Percentiles rank a stretch among this genome's conserved stretches.
Evolutionary conservation across 208 protist species (phyloP).

Genomic region (Novymonas esmeraldas): DNA sequence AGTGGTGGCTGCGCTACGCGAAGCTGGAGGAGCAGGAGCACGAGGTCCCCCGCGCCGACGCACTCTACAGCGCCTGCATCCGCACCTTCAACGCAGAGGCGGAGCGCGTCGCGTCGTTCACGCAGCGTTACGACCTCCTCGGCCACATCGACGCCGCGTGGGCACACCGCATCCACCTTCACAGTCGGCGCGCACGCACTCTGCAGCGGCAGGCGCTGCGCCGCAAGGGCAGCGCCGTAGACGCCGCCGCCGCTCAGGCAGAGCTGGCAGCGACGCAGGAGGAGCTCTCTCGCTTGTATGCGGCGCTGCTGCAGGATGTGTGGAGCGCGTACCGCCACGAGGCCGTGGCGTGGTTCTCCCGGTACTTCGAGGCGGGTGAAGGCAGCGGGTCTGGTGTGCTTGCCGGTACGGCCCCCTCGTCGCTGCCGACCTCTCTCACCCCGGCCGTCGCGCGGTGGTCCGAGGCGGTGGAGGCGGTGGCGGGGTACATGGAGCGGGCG

Average conservation of each 20-base stretch:
- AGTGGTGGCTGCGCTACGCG: slow-evolving; percentile 76
- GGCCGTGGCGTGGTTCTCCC: slow-evolving; percentile 61
- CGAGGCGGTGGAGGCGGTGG: slow-evolving; percentile 71
- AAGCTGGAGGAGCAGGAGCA: slow-evolving; percentile 73
- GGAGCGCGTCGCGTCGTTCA: slow-evolving; percentile 39
- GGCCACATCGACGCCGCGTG: slow-evolving; percentile 68
- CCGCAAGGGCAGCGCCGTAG: slow-evolving; percentile 10
- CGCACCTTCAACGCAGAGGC: slow-evolving; percentile 56
- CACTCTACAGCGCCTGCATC: slow-evolving; percentile 58
- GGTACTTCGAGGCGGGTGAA: slow-evolving; percentile 29
- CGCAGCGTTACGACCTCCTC: slow-evolving; percentile 77
- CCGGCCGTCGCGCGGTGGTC: slow-evolving; percentile 70
- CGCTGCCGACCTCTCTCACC: slow-evolving; percentile 46
- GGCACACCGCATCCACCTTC: slow-evolving; percentile 63
- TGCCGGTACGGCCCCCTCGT: slow-evolving; percentile 28
- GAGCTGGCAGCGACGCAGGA: slow-evolving; percentile 27
- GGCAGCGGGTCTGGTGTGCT: slow-evolving; percentile 32
- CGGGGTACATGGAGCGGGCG: slow-evolving; percentile 37
- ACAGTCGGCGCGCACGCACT: slow-evolving; percentile 33
- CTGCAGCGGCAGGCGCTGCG: slow-evolving; percentile 16
- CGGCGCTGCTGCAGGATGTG: slow-evolving; percentile 63
- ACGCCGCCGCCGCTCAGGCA: slow-evolving; percentile 11
- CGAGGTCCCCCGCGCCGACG: slow-evolving; percentile 57
- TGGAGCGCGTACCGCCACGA: slow-evolving; percentile 80
- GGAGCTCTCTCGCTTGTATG: slow-evolving; percentile 44